Percentiles rank a stretch among this genome's conserved stretches.
Conservation (phyloP, 805 yeast species). For the Sugiyamaella boreocaroliniensis region DNA sequence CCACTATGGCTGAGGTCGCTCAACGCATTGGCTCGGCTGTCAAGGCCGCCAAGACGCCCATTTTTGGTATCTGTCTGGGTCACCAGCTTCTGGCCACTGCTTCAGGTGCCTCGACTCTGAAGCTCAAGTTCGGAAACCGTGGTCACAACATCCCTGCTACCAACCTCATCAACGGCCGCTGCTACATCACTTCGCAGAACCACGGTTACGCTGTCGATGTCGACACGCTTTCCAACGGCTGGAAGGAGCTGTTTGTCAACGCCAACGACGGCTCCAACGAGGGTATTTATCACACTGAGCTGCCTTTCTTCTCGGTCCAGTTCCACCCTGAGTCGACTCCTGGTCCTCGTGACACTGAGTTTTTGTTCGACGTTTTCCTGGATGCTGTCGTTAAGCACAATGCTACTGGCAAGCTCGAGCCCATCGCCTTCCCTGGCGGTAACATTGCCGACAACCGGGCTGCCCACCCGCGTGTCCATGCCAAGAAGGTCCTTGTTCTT, state of each 20-base stretch:
- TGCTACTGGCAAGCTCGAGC: slow-evolving; percentile 46
- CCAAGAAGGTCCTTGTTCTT: slow-evolving; percentile 84
- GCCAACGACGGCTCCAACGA: slow-evolving; percentile 97
- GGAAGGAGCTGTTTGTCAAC: slow-evolving; percentile 93
- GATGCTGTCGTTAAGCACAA: slow-evolving; percentile 58
- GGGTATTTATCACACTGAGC: slow-evolving; percentile 85
- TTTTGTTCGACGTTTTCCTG: slow-evolving; percentile 89
- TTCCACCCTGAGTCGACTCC: slow-evolving; percentile 99
- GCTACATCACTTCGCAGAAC: slow-evolving; percentile 97
- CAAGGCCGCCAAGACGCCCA: slow-evolving; percentile 67
- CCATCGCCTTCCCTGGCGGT: slow-evolving; percentile 91
- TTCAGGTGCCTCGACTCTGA: slow-evolving; percentile 85
- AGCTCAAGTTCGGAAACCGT: slow-evolving; percentile 96
- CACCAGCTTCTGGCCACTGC: slow-evolving; percentile 96
- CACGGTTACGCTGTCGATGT: slow-evolving; percentile 98
- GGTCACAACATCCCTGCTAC: slow-evolving; percentile 98
- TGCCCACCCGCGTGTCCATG: slow-evolving; percentile 70
- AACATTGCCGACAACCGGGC: slow-evolving; percentile 61
- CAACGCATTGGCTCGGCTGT: slow-evolving; percentile 52
- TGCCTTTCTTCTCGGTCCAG: slow-evolving; percentile 95
- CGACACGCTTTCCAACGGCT: slow-evolving; percentile 61
- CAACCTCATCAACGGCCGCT: slow-evolving; percentile 81
- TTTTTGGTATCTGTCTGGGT: slow-evolving; percentile 97
- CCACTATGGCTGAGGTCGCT: slow-evolving; percentile 67
- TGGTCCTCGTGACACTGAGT: slow-evolving; percentile 98